Conservation (phyloP, 768 basidiomycete species). For the Leccinum imitatum region DNA sequence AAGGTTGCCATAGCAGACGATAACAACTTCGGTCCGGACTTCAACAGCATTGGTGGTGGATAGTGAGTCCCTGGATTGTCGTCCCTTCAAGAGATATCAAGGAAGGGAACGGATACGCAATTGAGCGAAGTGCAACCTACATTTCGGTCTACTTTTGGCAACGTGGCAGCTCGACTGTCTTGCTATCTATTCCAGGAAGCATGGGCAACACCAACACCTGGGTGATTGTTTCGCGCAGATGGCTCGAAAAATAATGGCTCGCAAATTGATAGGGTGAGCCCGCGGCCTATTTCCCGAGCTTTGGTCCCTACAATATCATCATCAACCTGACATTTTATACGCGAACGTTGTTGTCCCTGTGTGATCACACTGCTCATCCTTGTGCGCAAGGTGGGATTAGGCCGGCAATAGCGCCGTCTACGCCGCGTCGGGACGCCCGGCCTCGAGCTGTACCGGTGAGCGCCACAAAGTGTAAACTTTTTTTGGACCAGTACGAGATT, state of each 20-base stretch:
- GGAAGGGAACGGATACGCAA: constrained; percentile 25
- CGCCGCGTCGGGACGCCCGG: constrained; percentile 19
- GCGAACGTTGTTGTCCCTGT: not conserved
- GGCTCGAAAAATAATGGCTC: not conserved
- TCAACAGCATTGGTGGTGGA: constrained; percentile 35
- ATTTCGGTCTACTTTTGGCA: constrained; percentile 42
- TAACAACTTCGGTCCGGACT: constrained; percentile 32
- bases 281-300: constrained; percentile 58
- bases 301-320: constrained; percentile 54
- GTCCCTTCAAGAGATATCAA: not conserved
- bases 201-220: constrained; percentile 19
- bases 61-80: constrained; percentile 18
- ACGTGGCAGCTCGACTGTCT: constrained; percentile 30
- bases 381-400: constrained; percentile 24
- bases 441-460: constrained; percentile 26
- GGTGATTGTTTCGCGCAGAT: constrained; percentile 9
- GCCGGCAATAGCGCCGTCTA: constrained; percentile 22
- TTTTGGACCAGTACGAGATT: not conserved
- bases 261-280: constrained; percentile 49
- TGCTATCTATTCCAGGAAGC: constrained; percentile 24
- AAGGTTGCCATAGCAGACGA: constrained; percentile 23
- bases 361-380: constrained; percentile 9
- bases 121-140: constrained; percentile 29
- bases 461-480: not conserved
- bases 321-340: constrained; percentile 15